Conservation (phyloP, 225 moss, liverwort and hornwort genomes). For the Antitrichia curtipendula region DNA sequence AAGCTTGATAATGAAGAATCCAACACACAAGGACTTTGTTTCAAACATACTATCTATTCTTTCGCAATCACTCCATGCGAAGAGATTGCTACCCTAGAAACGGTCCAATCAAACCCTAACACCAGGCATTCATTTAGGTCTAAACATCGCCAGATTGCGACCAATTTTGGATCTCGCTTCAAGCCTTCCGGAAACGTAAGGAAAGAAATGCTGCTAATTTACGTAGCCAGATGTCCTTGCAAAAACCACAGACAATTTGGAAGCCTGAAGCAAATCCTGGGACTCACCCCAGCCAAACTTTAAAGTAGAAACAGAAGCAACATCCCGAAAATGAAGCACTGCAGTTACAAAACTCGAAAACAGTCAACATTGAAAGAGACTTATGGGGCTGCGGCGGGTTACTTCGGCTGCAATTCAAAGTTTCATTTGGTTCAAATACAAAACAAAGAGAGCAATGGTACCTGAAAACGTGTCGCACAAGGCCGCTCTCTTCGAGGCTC, state of each 20-base stretch:
- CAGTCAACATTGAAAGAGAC: background rate
- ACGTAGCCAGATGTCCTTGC: background rate
- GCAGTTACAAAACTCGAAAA: background rate
- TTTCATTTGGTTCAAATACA: background rate
- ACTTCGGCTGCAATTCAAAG: background rate
- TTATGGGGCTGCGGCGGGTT: background rate
- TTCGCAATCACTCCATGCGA: background rate
- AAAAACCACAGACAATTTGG: background rate
- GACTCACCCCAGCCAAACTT: background rate
- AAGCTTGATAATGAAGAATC: background rate
- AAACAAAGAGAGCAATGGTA: background rate
- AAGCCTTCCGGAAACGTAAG: background rate
- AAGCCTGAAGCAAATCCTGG: background rate
- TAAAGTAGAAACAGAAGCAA: background rate
- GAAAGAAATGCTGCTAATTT: background rate
- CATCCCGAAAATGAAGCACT: background rate
- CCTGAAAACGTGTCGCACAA: conserved; percentile 28
- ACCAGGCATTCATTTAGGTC: background rate
- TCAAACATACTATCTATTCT: background rate
- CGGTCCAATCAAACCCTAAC: background rate
- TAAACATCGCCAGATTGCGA: background rate
- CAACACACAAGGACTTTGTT: background rate
- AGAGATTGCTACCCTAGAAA: background rate
- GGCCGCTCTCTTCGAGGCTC: conserved; percentile 50
- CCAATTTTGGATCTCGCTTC: background rate